phyloP scores from a whole-genome alignment of 2,329 filamentous ascomycete species.

The Ophiosphaerella korrae region DNA sequence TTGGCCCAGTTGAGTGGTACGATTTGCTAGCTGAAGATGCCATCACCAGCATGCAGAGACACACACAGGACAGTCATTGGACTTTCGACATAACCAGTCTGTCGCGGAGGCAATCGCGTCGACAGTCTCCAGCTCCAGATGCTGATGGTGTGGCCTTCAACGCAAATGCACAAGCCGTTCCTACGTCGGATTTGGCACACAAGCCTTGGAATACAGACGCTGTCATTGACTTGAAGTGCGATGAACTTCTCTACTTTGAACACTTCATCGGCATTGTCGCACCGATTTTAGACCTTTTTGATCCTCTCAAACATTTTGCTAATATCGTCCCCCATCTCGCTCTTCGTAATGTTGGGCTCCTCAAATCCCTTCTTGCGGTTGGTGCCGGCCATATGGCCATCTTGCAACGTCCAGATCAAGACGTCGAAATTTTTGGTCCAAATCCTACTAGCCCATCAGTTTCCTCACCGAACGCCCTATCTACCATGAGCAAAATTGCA shows the following conservation, averaged over 20 bases:
- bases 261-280: constrained; percentile 47
- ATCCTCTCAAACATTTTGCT: constrained; percentile 47
- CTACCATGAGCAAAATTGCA: constrained; percentile 41
- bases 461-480: constrained; percentile 17
- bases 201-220: constrained; percentile 32
- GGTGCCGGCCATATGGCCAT: constrained; percentile 58
- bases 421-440: constrained; percentile 30
- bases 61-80: constrained; percentile 39
- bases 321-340: constrained; percentile 45
- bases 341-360: constrained; percentile 60
- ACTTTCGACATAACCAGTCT: neutral
- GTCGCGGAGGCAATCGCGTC: constrained; percentile 42
- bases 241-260: constrained; percentile 47
- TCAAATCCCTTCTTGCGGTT: constrained; percentile 63
- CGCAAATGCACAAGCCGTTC: constrained; percentile 4
- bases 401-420: constrained; percentile 28
- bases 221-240: constrained; percentile 34
- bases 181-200: constrained; percentile 2
- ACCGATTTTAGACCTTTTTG: constrained; percentile 52
- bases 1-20: constrained; percentile 56
- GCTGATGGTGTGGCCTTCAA: constrained; percentile 2
- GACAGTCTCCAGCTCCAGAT: constrained; percentile 37
- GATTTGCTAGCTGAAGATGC: constrained; percentile 54
- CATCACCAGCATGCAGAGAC: constrained; percentile 35
- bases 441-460: constrained; percentile 24